These are phyloP conservation scores for Colletotrichum orbiculare DNA, from an alignment of 2,329 filamentous ascomycete species.

Conservation along the genomic window DNA sequence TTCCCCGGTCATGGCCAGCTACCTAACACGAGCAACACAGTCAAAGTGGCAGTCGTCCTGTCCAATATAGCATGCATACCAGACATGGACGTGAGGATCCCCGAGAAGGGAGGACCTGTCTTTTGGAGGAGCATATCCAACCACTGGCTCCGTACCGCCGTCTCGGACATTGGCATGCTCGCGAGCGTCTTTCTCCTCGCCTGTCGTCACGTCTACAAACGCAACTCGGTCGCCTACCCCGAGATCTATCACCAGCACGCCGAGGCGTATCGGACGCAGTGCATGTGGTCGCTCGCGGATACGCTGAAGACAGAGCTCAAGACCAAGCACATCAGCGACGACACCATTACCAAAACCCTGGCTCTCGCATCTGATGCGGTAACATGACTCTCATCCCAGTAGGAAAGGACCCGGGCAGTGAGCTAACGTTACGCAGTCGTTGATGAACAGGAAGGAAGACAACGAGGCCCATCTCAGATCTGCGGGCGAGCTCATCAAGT, in stretches of 20 bases:
- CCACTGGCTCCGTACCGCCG: conserved; percentile 38
- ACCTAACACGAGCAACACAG: neutral
- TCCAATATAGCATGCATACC: conserved; percentile 26
- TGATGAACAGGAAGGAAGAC: no score
- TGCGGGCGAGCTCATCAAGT: no score
- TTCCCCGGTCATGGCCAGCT: no score
- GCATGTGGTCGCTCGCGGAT: conserved; percentile 30
- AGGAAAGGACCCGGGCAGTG: no score
- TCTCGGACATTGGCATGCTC: conserved; percentile 39
- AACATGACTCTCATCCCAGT: conserved; percentile 3
- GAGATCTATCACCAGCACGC: conserved; percentile 21
- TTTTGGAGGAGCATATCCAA: conserved; percentile 33
- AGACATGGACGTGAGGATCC: conserved; percentile 3
- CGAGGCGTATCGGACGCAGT: conserved; percentile 36
- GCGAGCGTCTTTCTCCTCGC: conserved; percentile 37
- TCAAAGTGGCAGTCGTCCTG: conserved; percentile 4
- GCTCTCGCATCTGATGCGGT: conserved; percentile 36
- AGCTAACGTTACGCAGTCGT: no score
- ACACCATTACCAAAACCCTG: conserved; percentile 40
- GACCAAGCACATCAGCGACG: conserved; percentile 27
- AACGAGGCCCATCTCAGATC: no score
- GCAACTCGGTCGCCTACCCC: neutral
- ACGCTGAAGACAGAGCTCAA: conserved; percentile 26
- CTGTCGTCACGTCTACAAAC: conserved; percentile 35
- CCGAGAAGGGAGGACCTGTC: neutral